Evolutionary conservation across 2,329 filamentous ascomycete genomes (phyloP).

Genomic region (Penicillium decumbens): DNA sequence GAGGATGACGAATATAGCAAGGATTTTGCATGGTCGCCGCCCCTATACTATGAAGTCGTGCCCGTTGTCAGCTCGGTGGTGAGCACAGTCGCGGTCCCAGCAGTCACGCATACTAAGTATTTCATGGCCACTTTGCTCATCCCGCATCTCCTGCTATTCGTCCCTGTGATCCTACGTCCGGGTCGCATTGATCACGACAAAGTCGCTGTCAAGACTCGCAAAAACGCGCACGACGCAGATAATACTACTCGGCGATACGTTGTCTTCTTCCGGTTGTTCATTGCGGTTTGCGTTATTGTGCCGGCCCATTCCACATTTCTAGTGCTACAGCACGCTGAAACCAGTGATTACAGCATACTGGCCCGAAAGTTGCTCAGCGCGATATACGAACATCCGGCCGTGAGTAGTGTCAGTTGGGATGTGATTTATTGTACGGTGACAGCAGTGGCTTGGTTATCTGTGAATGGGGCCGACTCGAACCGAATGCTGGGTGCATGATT

Average conservation of each 20-base stretch:
- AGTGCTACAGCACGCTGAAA: background rate
- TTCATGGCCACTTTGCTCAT: constrained; percentile 24
- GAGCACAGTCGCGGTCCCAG: constrained; percentile 17
- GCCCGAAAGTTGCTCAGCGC: constrained; percentile 45
- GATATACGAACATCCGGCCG: constrained; percentile 54
- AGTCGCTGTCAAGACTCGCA: no score
- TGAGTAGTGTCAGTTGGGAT: constrained; percentile 56
- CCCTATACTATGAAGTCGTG: constrained; percentile 5
- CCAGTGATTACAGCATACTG: no score
- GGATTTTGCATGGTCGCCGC: constrained; percentile 7
- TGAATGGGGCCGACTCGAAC: no score
- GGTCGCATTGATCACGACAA: no score
- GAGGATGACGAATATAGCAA: no score
- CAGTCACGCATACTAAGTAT: constrained; percentile 14
- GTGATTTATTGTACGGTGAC: constrained; percentile 49
- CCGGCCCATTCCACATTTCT: constrained; percentile 19
- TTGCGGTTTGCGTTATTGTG: constrained; percentile 32
- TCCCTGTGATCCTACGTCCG: constrained; percentile 12
- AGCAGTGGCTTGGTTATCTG: no score
- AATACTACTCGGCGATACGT: constrained; percentile 8
- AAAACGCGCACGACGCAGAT: background rate
- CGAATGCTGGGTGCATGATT: no score
- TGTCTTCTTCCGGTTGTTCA: constrained; percentile 20
- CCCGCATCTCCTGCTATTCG: constrained; percentile 24
- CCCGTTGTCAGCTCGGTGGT: constrained; percentile 18